Base-by-base conservation (phyloP, 441 rosid species). In the Isatis lusitanica region DNA sequence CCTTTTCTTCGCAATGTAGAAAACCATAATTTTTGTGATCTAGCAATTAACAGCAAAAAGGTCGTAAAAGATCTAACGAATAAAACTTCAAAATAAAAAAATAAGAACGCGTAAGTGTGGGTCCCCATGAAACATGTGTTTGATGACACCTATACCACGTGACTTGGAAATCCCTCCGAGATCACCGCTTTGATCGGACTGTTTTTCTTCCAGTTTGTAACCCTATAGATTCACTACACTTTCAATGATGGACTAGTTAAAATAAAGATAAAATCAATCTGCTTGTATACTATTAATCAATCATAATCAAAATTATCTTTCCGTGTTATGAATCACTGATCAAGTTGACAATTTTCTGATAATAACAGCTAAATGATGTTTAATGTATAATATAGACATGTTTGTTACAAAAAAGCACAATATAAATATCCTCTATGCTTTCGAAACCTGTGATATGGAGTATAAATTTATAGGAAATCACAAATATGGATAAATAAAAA, bases 141-240 rank as follows among this genome's bases (percentile, higher is more conserved):
- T 47, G 60, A 66, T 74, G 43, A 57, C 66, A 66, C 58, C 15
- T 73, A 1, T 35, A 56, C 77, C 71, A 73, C 71, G 58, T 73
- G 77, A 48, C n/a, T 63, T 64, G 10, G 5, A 53, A 53, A 52
- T 42, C 44, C 7, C 43, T 61, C 51, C 47, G 7, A 60, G n/a
- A 15, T 28, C 60, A 48, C 50, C 56, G 55, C 13, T 68, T 43
- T 40, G 7, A 40, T 60, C 44, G 59, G 59, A 53, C 10, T 51
- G 15, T 50, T 51, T 21, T 21, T 50, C 5, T 21, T 48, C 4
- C 5, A 9, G 5, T 21, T 17, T 9, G 11, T 17, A 40, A 5
- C 8, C 24, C 7, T 3, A 26, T 13, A 53, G n/a, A 52, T 52
- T 11, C 17, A 26, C 11, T 12, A 21, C 33, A 48, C 7, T 50